A percentile compares a stretch with the other conserved stretches of the same genome.
Evolutionary conservation across 306 rosid species (phyloP).

Genomic region (Prunus persica): Prunus_persica_NCBIv2 NC_034009.1:36265001-36265500

Average conservation of each 20-base stretch:
- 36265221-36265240: neutral
- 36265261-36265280: neutral
- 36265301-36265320: neutral
- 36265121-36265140: slow-evolving; percentile 31
- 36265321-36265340: neutral
- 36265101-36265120: neutral
- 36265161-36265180: slow-evolving; percentile 7
- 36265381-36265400: neutral
- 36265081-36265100: neutral
- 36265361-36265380: slow-evolving; percentile 17
- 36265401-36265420: neutral
- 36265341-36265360: slow-evolving; percentile 32
- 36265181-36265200: neutral
- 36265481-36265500: slow-evolving; percentile 8
- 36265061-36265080: neutral
- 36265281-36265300: neutral
- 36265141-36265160: neutral
- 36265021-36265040: slow-evolving; percentile 30
- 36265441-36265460: slow-evolving; percentile 88
- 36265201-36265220: neutral
- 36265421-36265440: slow-evolving; percentile 28
- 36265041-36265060: slow-evolving; percentile 30
- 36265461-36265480: slow-evolving; percentile 28
- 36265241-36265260: neutral
- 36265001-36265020: slow-evolving; percentile 22